Percentiles rank a stretch among this genome's conserved stretches.
phyloP scores from a whole-genome alignment of 257 asterid species.

The Nyctanthes arbortristis region DNA sequence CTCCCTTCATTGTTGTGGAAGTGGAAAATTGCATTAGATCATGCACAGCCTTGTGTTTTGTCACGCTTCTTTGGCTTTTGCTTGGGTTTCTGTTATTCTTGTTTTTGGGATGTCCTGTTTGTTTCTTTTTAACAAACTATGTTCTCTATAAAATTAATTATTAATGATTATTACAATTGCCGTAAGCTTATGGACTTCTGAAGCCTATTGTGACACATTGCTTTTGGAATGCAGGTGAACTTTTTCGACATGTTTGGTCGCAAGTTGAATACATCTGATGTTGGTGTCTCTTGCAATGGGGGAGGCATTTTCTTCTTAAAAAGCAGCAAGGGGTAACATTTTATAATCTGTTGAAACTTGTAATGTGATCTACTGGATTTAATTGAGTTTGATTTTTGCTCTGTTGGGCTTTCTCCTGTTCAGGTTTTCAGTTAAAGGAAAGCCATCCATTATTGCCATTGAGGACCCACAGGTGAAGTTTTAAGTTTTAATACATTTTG shows the following conservation, averaged over 20 bases:
- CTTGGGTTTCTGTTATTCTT: neutral
- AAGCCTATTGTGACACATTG: slow-evolving; percentile 22
- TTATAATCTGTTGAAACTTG: slow-evolving; percentile 6
- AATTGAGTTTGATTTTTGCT: slow-evolving; percentile 4
- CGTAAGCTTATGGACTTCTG: slow-evolving; percentile 2
- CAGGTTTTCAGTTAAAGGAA: slow-evolving; percentile 71
- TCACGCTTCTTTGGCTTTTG: neutral
- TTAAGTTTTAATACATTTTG: slow-evolving; percentile 16
- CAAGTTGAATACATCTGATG: slow-evolving; percentile 77
- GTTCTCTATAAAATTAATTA: neutral
- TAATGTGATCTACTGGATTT: slow-evolving; percentile 1
- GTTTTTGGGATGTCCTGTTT: neutral
- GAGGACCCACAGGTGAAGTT: slow-evolving; percentile 91
- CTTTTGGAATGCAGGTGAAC: slow-evolving; percentile 52
- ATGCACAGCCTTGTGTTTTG: neutral
- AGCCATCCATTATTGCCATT: slow-evolving; percentile 65
- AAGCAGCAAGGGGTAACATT: slow-evolving; percentile 68
- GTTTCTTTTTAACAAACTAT: neutral
- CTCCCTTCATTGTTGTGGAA: neutral
- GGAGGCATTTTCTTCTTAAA: slow-evolving; percentile 72
- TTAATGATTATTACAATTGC: neutral
- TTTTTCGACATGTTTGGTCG: slow-evolving; percentile 91
- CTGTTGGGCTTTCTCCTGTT: slow-evolving; percentile 14
- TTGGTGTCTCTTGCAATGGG: slow-evolving; percentile 86
- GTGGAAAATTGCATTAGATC: neutral